These are phyloP conservation scores for Ophiorrhiza pumila DNA, from an alignment of 257 asterid genomes.

Conservation along the genomic window DNA sequence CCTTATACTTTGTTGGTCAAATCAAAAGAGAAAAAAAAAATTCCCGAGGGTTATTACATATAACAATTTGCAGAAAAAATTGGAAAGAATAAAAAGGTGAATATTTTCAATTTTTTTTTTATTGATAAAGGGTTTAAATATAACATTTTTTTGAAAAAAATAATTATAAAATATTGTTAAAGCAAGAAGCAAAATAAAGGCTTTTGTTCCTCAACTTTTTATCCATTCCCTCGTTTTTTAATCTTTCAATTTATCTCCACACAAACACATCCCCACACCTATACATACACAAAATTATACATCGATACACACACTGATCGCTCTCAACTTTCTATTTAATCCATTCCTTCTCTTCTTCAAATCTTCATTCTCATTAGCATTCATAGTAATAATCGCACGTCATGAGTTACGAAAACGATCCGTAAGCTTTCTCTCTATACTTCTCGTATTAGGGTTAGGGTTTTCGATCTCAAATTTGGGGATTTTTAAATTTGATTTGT, in stretches of 20 bases:
- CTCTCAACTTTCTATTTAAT: background rate
- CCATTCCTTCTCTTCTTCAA: background rate
- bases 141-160: too few species aligned
- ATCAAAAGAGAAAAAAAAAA: too few species aligned
- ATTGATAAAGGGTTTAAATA: too few species aligned
- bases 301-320: too few species aligned
- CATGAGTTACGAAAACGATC: slow-evolving; percentile 65
- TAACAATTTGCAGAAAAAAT: too few species aligned
- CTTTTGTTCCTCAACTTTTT: background rate
- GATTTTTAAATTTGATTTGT: background rate
- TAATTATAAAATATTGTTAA: too few species aligned
- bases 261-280: background rate
- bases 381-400: background rate
- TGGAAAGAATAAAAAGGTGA: too few species aligned
- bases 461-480: slow-evolving; percentile 5
- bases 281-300: background rate
- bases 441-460: slow-evolving; percentile 23
- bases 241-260: background rate
- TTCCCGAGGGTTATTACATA: too few species aligned
- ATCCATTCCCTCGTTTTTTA: slow-evolving; percentile 6
- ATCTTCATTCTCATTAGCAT: background rate
- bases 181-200: too few species aligned
- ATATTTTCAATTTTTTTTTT: too few species aligned
- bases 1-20: too few species aligned
- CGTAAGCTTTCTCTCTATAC: slow-evolving; percentile 38